phyloP scores from a whole-genome alignment of 169 alveolate species.

The Plasmodium berghei region DNA sequence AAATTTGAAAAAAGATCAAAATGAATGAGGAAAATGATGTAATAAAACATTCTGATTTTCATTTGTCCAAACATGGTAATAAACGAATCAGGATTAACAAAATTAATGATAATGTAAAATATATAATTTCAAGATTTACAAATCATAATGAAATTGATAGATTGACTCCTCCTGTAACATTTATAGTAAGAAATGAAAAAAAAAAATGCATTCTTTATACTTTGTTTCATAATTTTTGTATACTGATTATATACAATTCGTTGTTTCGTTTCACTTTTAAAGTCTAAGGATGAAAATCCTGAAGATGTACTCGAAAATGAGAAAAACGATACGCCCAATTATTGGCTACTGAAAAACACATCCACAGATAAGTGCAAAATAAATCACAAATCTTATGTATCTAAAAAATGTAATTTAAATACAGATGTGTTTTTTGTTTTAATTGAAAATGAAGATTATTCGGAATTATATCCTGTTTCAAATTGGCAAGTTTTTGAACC shows the following conservation, averaged over 20 bases:
- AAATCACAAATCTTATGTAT: slow-evolving; percentile 50
- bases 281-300: slow-evolving; percentile 56
- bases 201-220: not conserved
- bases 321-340: slow-evolving; percentile 23
- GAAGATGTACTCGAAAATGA: slow-evolving; percentile 2
- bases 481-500: slow-evolving; percentile 78
- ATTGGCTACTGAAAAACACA: slow-evolving; percentile 68
- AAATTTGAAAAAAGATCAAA: slow-evolving; percentile 12
- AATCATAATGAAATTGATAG: slow-evolving; percentile 51
- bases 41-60: slow-evolving; percentile 56
- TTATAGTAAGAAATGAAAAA: slow-evolving; percentile 58
- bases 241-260: not conserved
- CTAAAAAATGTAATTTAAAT: slow-evolving; percentile 75
- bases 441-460: slow-evolving; percentile 71
- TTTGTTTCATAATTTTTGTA: not conserved
- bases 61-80: slow-evolving; percentile 58
- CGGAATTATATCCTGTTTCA: slow-evolving; percentile 73
- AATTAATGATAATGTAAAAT: slow-evolving; percentile 26
- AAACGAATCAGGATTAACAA: slow-evolving; percentile 67
- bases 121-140: slow-evolving; percentile 64
- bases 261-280: not conserved
- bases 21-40: slow-evolving; percentile 49
- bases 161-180: slow-evolving; percentile 44
- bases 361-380: slow-evolving; percentile 30
- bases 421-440: slow-evolving; percentile 67